Evolutionary conservation across 306 rosid species (phyloP), one percentile per base, ranked within the genome.

Genomic region (Ziziphus jujuba): DNA sequence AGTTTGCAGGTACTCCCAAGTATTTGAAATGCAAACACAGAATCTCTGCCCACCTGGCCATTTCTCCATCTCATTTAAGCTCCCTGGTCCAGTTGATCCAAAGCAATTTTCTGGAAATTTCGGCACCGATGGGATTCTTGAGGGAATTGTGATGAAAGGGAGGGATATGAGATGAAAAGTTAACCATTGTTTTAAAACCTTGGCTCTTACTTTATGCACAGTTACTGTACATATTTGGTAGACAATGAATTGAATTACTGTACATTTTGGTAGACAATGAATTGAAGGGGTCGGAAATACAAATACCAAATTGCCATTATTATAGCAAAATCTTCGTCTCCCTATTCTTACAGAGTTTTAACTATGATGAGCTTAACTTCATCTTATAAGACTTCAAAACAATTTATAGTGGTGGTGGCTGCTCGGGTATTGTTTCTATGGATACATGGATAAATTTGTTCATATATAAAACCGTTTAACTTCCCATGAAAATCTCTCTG

Each of bases 31-130:
- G 84, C 84, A 66, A 25, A 49, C 84, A 2, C 78, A 80, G 31
- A 80, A 80, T 59, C 72, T 80, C 12, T 71, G 84, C 45, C 78
- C 81, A 6, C 56, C 84, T 0, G 84, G 84, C 35, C 78, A 73
- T 38, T 80, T 80, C 70, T 75, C 81, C 24, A 56, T 80, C 68
- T 62, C 84, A 16, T 80, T 80, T 53, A 68, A 61, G 75, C 78
- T 80, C 59, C 84, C 84, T 7, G 84, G 84, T 43, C 78, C 68
- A 2, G 72, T 80, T 44, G 73, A 75, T 55, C 74, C 79, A 14
- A 65, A 75, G 36, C 75, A 66, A 13, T 80, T 71, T 72, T 50
- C 80, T 4, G 84, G 81, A 28, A 71, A 69, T 35, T 75, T 80
- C 23, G 80, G 80, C 19, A 80, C 56, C 7, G 75, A 80, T 11